Base-by-base conservation (phyloP, 2,329 filamentous ascomycete genomes). In the Paecilomyces variotii region DNA sequence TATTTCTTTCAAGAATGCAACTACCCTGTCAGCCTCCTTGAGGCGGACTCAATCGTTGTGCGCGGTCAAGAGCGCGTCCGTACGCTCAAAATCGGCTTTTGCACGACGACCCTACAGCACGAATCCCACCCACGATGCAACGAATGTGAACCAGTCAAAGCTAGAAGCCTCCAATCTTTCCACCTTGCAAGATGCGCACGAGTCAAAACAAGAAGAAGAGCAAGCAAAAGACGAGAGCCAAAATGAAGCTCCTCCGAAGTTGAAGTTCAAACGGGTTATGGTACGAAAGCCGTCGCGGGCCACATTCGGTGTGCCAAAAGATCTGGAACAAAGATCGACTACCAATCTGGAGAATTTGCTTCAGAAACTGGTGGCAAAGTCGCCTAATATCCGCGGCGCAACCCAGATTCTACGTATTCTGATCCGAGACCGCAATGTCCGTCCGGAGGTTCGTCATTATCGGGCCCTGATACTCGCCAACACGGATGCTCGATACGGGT, bases 381-480 rank as follows among this genome's bases (percentile, higher is more conserved):
- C 58, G 4, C 70, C 68, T 2, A 69, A 63, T 6, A 63, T 74
- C 27, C 57, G 59, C 14, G 65, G 60, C 53, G 64, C 68, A 19
- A 69, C 67, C 53, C 65, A 70, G 32, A 68, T 76, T 45, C 60
- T 78, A 27, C 68, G 66, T n/a, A 63, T 69, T n/a, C 62, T 79
- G 28, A 70, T 79, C 56, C 61, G 67, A 54, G 69, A 72, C 55
- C 74, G 72, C 30, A 67, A 70, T 58, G 60, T 75, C 35, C 64
- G 67, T 32, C 76, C 76, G 2, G 65, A 69, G 26, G 66, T 68
- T 28, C 68, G 70, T 4, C 76, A 79, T 64, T 97, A 94, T 72
- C 86, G 90, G 65, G 85, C 87, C 12, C 75, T 96, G 56, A 86
- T 96, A 65, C 80, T 86, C 60, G 84, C 87, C 53, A 91, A 95